These are phyloP conservation scores for Apiospora hydei DNA, from an alignment of 2,329 filamentous ascomycete species.

Conservation along the genomic window DNA sequence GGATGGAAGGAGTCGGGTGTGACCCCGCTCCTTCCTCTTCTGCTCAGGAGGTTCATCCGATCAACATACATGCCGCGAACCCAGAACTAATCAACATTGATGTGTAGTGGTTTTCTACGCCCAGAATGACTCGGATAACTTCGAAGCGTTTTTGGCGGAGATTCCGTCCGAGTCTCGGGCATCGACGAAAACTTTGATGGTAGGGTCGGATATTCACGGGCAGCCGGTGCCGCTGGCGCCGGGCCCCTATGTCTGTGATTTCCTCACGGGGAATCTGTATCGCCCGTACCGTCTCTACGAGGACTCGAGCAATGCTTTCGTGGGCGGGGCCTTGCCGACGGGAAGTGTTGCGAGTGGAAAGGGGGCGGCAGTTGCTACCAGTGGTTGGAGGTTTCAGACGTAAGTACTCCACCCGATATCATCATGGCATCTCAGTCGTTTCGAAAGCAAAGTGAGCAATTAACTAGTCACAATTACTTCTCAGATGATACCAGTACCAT, in stretches of 20 bases:
- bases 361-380: conserved; percentile 18
- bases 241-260: conserved; percentile 29
- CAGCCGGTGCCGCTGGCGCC: neutral
- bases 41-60: neutral
- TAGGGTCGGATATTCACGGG: neutral
- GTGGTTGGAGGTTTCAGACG: conserved; percentile 29
- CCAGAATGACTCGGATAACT: neutral
- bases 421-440: neutral
- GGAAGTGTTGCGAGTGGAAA: neutral
- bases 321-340: conserved; percentile 26
- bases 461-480: too few relatives aligned
- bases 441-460: too few relatives aligned
- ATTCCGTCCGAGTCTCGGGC: neutral
- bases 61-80: neutral
- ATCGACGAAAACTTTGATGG: neutral
- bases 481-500: conserved; percentile 31
- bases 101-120: neutral
- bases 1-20: too few relatives aligned
- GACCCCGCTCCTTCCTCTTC: neutral
- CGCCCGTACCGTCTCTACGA: conserved; percentile 27
- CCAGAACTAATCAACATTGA: neutral
- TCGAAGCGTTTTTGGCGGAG: neutral
- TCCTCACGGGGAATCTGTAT: conserved; percentile 25
- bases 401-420: neutral
- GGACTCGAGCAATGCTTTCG: conserved; percentile 33